Evolutionary conservation across 2,329 filamentous ascomycete genomes (phyloP).

Genomic region (Cladosporium sp.): DNA sequence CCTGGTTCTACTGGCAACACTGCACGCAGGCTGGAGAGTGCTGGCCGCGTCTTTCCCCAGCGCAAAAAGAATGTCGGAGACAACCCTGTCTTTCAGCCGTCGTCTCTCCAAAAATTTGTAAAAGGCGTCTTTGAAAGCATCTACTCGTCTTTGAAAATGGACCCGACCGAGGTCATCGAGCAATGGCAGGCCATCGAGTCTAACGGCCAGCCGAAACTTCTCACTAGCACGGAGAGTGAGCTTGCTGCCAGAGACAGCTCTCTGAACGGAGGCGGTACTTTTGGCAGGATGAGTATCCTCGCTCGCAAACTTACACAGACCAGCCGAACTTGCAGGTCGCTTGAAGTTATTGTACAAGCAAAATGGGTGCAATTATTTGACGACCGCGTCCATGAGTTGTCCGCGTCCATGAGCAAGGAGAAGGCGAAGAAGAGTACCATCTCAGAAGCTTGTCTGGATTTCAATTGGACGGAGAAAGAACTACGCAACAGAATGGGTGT

Average conservation of each 20-base stretch:
- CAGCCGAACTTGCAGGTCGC: slow-evolving; percentile 49
- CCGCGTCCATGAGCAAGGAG: slow-evolving; percentile 23
- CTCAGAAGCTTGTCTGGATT: slow-evolving; percentile 48
- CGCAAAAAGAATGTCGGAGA: slow-evolving; percentile 26
- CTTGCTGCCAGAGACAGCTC: slow-evolving; percentile 16
- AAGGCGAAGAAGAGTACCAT: slow-evolving; percentile 49
- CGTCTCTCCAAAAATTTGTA: slow-evolving; percentile 44
- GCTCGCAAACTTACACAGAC: slow-evolving; percentile 42
- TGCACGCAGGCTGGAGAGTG: slow-evolving; percentile 19
- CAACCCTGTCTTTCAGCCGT: slow-evolving; percentile 41
- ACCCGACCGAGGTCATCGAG: slow-evolving; percentile 32
- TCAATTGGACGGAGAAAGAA: slow-evolving; percentile 53
- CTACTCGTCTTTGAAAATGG: slow-evolving; percentile 37
- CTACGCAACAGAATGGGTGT: slow-evolving; percentile 48
- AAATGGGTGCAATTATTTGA: slow-evolving; percentile 53
- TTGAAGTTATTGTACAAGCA: slow-evolving; percentile 55
- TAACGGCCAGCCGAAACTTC: slow-evolving; percentile 23
- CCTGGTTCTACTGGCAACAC: slow-evolving; percentile 7
- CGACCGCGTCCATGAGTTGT: slow-evolving; percentile 41
- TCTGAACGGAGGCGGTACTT: slow-evolving; percentile 24
- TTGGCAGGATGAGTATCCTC: slow-evolving; percentile 39
- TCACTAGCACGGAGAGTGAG: slow-evolving; percentile 19
- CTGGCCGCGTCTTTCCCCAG: slow-evolving; percentile 21
- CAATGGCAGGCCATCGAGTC: slow-evolving; percentile 30
- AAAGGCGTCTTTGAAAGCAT: slow-evolving; percentile 47